Evolutionary conservation across 1,284 basidiomycete species (phyloP), one percentile per base, ranked within the genome.

Genomic region (Rhodotorula sp.): DNA sequence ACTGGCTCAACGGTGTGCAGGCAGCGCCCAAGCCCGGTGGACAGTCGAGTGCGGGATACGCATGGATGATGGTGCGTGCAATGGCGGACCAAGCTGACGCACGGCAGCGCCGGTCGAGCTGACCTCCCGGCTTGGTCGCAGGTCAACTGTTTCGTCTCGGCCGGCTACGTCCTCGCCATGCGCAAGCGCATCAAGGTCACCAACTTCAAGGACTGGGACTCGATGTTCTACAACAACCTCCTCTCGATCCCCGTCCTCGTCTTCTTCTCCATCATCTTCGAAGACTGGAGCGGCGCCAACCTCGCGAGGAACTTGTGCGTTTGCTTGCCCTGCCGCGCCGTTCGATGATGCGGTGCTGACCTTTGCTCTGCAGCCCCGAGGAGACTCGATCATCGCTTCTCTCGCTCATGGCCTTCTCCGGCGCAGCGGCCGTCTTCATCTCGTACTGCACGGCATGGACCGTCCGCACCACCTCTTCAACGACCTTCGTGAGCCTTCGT

Each of bases 371-470:
- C 79, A 94, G 92, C 85, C 95, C 96, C 20, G 83, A 85, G 59
- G 89, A 90, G 74, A 91, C 89, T 57, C 87, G 94, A 62, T 85
- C 84, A 62, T 84, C 93, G 76, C 84, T 99, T 59, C 82, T 99
- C 32, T 89, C 86, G 67, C 90, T 94, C 10, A 98, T 99, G 79
- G 89, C 88, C 11, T 94, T 99, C 82, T 97, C 94, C 30, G 96
- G 96, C 20, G 92, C 93, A 1, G 94, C 92, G 13, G 96, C 96
- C 17, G 95, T 97, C 44, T 91, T 93, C 64, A 99, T 99, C 78
- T 95, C 93, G 44, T 99, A 95, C 81, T 94, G 93, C 10, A 99
- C 96, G 20, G 96, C 96, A 17, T 99, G 96, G 96, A 99, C 96
- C 80, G 89, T 99, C 54, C 89, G 96, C 57, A 89, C 89, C 34